phyloP scores from a whole-genome alignment of 1,139 yeast genomes.

The Taphrina betulina region DNA sequence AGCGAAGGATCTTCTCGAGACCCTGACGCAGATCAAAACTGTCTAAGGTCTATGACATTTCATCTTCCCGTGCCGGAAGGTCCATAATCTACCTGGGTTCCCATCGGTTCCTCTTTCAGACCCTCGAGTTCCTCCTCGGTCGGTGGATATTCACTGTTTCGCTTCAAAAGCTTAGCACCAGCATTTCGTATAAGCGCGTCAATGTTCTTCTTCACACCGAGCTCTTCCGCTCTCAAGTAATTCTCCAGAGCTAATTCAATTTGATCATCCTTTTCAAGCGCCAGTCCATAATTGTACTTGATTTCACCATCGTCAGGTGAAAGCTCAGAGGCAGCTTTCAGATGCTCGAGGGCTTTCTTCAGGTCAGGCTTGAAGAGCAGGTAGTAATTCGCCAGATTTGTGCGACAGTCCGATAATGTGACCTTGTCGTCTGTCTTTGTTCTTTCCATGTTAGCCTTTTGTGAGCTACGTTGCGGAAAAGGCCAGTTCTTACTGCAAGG shows the following conservation, averaged over 20 bases:
- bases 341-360: constrained; percentile 11
- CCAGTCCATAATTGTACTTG: constrained; percentile 30
- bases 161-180: constrained; percentile 22
- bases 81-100: constrained; percentile 29
- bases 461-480: background rate
- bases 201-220: constrained; percentile 20
- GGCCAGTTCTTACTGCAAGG: background rate
- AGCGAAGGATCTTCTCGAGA: constrained; percentile 47
- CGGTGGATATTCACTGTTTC: constrained; percentile 19
- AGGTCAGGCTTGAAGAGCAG: constrained; percentile 20
- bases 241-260: constrained; percentile 25
- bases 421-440: constrained; percentile 11
- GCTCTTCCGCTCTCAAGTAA: constrained; percentile 29
- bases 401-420: constrained; percentile 17
- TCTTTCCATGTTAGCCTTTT: background rate
- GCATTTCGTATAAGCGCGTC: constrained; percentile 22
- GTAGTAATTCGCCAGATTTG: constrained; percentile 28
- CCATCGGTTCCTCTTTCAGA: constrained; percentile 12
- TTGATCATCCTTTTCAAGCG: constrained; percentile 29
- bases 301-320: constrained; percentile 26
- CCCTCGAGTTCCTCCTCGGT: constrained; percentile 20
- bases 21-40: background rate
- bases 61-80: constrained; percentile 17
- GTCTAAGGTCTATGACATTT: no score
- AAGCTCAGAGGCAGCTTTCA: constrained; percentile 17